Percentiles rank a stretch among this genome's conserved stretches.
Evolutionary conservation across 257 asterid genomes (phyloP).

Genomic region (Primulina eburnea): DNA sequence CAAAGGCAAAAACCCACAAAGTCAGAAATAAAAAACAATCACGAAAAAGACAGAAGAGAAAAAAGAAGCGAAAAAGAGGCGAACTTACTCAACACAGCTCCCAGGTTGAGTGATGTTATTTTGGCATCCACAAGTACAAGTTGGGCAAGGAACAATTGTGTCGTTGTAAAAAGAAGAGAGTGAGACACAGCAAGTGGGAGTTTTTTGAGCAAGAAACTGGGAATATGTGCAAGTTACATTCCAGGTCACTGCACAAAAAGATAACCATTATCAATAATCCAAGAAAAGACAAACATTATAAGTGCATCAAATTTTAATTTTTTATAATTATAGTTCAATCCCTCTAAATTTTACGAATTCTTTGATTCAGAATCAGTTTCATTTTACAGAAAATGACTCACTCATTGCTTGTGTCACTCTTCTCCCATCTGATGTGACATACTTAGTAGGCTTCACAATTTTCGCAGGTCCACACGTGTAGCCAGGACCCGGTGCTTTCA

Average conservation of each 20-base stretch:
- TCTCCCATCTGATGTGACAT: conserved; percentile 57
- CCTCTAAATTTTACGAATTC: conserved; percentile 6
- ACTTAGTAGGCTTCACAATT: conserved; percentile 62
- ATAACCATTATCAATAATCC: conserved; percentile 24
- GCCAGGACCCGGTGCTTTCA: conserved; percentile 81
- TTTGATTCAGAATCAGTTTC: background rate
- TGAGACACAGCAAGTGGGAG: conserved; percentile 54
- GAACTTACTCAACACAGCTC: conserved; percentile 49
- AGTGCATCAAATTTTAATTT: background rate
- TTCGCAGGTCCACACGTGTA: conserved; percentile 85
- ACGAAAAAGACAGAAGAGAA: background rate
- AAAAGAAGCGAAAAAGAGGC: background rate
- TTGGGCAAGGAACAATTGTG: conserved; percentile 55
- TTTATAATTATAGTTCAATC: background rate
- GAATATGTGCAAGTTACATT: conserved; percentile 55
- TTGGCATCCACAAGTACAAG: conserved; percentile 51
- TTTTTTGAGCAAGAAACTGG: conserved; percentile 48
- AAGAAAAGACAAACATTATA: background rate
- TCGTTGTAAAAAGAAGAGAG: conserved; percentile 49
- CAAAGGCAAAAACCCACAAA: conserved; percentile 1
- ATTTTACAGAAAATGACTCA: conserved; percentile 31
- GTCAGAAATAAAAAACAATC: background rate
- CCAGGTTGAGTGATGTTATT: conserved; percentile 47
- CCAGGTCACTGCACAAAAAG: conserved; percentile 56
- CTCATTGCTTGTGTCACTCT: conserved; percentile 87